Base-by-base conservation (phyloP, 2,329 filamentous ascomycete genomes). In the Penicillium sp. region DNA sequence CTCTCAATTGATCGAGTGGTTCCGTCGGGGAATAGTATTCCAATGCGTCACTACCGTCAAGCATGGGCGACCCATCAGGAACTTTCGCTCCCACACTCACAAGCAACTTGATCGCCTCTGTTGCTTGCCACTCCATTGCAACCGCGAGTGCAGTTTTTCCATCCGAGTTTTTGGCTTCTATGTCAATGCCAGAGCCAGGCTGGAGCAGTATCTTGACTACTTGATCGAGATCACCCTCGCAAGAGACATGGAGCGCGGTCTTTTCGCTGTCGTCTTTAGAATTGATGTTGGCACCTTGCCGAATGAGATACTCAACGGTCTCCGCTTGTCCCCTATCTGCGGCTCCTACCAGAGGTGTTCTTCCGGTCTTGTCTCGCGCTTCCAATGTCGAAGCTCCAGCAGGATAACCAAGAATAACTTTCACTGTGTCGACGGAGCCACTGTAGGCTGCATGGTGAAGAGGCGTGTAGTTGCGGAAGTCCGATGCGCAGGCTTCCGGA, bases 371-470 rank as follows among this genome's bases (percentile, higher is more conserved):
- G 5, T 49, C 47, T 13, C 34, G 13, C 2, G 18, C 47, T 13
- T 49, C 47, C 27, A 49, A 34, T 5, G 29, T 21, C 2, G 36
- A 10, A 2, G 11, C 6, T n/a, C 38, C 47, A 6, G 24, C 24
- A 4, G 47, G 18, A 24, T 42, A 38, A 5, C 16, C 16, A 2
- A 49, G 11, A 22, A 49, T 43, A 2, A 49, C 39, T 31, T 49
- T 49, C 5, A 49, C 47, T 1, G 47, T 49, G 10, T 49, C 47
- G 14, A 49, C 38, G 16, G 47, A 49, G 11, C 47, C 38, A 24
- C 47, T 49, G 29, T 43, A 49, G 13, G 47, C 47, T 31, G 47
- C 47, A 34, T 49, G 38, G 22, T 49, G 47, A n/a, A 49, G 47
- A 31, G 18, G 36, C 8, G 47, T 49, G 11, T 5, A 42, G 4